Percentiles rank a stretch among this genome's conserved stretches.
Conservation (phyloP, 345 rosid species). For the Chamaenerion angustifolium region DNA sequence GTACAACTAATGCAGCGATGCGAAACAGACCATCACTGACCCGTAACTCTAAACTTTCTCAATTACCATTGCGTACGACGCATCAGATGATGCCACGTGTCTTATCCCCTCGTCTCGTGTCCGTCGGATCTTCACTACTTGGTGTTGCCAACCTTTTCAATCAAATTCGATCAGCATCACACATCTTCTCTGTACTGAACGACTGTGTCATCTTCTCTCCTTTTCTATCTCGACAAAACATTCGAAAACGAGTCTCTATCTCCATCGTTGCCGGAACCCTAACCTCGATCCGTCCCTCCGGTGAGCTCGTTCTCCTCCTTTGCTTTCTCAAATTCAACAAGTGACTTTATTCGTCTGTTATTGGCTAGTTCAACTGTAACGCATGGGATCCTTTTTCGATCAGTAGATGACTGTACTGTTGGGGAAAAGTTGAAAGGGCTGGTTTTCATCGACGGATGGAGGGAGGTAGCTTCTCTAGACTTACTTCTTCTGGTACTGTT, state of each 20-base stretch:
- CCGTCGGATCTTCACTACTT: constrained; percentile 20
- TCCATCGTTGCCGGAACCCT: constrained; percentile 54
- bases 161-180: constrained; percentile 17
- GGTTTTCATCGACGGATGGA: constrained; percentile 80
- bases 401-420: constrained; percentile 43
- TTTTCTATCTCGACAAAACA: not conserved
- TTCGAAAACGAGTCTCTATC: not conserved
- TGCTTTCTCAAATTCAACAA: constrained; percentile 1
- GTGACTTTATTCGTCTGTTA: constrained; percentile 3
- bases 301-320: constrained; percentile 21
- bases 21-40: no score
- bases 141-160: constrained; percentile 7
- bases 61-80: not conserved
- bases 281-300: constrained; percentile 37
- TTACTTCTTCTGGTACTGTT: constrained; percentile 68
- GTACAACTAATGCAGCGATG: no score
- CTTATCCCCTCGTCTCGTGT: not conserved
- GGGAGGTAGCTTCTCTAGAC: constrained; percentile 99
- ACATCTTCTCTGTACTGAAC: constrained; percentile 18
- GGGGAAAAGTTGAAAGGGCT: constrained; percentile 39
- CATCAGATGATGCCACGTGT: constrained; percentile 15
- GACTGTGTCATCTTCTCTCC: constrained; percentile 8
- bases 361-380: not conserved
- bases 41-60: no score
- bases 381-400: constrained; percentile 3